phyloP scores from a whole-genome alignment of 768 basidiomycete species.

The Psilocybe cyanescens region DNA sequence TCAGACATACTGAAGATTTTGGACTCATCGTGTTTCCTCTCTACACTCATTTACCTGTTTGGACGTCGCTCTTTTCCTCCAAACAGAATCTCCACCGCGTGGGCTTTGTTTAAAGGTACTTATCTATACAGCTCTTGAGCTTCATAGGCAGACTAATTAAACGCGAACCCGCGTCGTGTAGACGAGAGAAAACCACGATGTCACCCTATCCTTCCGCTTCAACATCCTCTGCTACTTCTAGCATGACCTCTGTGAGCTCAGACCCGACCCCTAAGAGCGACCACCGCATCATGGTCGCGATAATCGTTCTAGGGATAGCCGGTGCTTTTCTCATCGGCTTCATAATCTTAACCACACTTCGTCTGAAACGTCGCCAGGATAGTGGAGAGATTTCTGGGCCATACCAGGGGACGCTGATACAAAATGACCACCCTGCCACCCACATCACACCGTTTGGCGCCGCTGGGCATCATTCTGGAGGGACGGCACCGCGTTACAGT shows the following conservation, averaged over 20 bases:
- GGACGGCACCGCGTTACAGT: conserved; percentile 43
- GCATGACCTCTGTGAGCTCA: neutral
- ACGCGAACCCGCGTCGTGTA: neutral
- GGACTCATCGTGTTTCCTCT: neutral
- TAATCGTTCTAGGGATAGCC: conserved; percentile 34
- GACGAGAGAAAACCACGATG: conserved; percentile 5
- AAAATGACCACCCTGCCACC: conserved; percentile 39
- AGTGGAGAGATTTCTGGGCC: conserved; percentile 25
- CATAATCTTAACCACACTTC: conserved; percentile 35
- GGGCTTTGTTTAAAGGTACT: neutral
- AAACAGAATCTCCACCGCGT: conserved; percentile 8
- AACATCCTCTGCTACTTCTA: conserved; percentile 12
- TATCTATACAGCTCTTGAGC: neutral
- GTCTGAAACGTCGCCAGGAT: conserved; percentile 31
- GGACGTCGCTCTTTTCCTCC: conserved; percentile 39
- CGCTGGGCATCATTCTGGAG: conserved; percentile 24
- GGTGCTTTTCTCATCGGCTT: conserved; percentile 32
- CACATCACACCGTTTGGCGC: conserved; percentile 47
- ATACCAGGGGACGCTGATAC: conserved; percentile 33
- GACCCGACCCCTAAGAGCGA: conserved; percentile 27
- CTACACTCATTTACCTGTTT: conserved; percentile 16
- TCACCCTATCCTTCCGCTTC: conserved; percentile 14
- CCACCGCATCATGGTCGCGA: conserved; percentile 30
- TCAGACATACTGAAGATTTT: neutral
- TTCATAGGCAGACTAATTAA: neutral